Evolutionary conservation across 2,329 filamentous ascomycete genomes (phyloP).

Genomic region (Talaromyces sp.): DNA sequence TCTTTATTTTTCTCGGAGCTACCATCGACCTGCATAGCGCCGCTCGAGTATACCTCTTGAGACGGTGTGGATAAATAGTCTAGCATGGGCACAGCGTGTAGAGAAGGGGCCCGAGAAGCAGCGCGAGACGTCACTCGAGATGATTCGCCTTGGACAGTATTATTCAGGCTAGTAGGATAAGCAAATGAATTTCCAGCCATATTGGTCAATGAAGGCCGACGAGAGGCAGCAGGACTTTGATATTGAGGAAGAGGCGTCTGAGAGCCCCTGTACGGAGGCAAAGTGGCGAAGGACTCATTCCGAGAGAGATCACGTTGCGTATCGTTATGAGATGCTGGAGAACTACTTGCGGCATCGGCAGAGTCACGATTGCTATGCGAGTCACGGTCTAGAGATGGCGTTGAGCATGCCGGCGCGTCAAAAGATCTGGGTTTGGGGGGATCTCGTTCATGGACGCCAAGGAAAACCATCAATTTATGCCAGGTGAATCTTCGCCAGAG

Average conservation of each 20-base stretch:
- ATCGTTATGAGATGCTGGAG: neutral
- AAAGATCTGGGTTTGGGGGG: constrained; percentile 4
- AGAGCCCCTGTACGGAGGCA: constrained; percentile 14
- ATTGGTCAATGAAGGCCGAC: constrained; percentile 17
- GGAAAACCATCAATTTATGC: constrained; percentile 13
- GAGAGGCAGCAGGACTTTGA: constrained; percentile 16
- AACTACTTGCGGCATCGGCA: neutral
- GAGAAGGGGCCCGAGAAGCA: constrained; percentile 12
- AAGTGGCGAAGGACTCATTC: constrained; percentile 12
- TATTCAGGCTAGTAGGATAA: neutral
- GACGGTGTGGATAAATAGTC: neutral
- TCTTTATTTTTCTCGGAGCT: neutral
- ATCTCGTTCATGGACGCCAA: constrained; percentile 13
- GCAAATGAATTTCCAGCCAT: neutral
- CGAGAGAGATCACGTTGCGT: constrained; percentile 1
- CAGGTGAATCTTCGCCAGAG: constrained; percentile 18
- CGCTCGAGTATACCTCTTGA: neutral
- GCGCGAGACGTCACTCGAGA: constrained; percentile 10
- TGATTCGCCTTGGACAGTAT: constrained; percentile 7
- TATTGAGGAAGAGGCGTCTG: constrained; percentile 19
- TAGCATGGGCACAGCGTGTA: neutral
- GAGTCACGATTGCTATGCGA: neutral
- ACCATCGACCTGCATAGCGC: neutral
- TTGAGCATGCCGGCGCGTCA: neutral
- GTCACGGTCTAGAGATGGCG: neutral